Percentiles rank a stretch among this genome's conserved stretches.
Conservation (phyloP, 805 yeast species). For the Ogataea populi-albae region DNA sequence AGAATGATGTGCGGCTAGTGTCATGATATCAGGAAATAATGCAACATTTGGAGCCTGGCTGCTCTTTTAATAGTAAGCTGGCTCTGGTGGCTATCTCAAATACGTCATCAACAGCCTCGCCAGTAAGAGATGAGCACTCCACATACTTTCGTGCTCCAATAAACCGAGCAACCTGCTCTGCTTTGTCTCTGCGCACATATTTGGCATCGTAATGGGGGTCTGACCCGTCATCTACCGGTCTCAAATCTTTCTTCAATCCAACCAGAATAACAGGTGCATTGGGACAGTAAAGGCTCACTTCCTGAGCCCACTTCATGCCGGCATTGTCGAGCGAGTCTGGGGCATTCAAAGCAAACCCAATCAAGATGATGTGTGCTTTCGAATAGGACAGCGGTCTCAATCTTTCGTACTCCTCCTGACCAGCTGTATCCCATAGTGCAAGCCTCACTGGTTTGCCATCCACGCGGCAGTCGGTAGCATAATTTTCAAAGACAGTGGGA, state of each 20-base stretch:
- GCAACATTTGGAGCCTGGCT: slow-evolving; percentile 44
- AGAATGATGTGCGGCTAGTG: too few relatives aligned
- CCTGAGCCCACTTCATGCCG: slow-evolving; percentile 81
- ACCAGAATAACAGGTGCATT: slow-evolving; percentile 73
- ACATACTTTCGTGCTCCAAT: slow-evolving; percentile 82
- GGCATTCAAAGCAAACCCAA: slow-evolving; percentile 82
- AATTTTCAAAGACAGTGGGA: slow-evolving; percentile 93
- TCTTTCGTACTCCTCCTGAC: slow-evolving; percentile 93
- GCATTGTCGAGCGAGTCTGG: slow-evolving; percentile 86
- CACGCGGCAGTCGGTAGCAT: slow-evolving; percentile 89
- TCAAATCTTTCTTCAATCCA: slow-evolving; percentile 80
- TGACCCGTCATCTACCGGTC: slow-evolving; percentile 40
- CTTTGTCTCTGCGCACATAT: slow-evolving; percentile 57
- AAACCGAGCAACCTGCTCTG: slow-evolving; percentile 65
- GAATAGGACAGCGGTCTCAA: slow-evolving; percentile 84
- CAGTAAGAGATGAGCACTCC: slow-evolving; percentile 89
- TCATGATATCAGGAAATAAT: slow-evolving; percentile 26
- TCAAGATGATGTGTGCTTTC: slow-evolving; percentile 79
- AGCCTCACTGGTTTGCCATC: slow-evolving; percentile 89
- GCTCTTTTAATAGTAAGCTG: slow-evolving; percentile 57
- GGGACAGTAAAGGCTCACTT: slow-evolving; percentile 78
- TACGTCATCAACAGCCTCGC: slow-evolving; percentile 92
- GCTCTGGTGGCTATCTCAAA: slow-evolving; percentile 90
- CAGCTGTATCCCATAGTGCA: slow-evolving; percentile 95
- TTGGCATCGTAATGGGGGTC: slow-evolving; percentile 34